Evolutionary conservation across 352 stramenopile species (phyloP).

Genomic region (Blastocystis sp.): DNA sequence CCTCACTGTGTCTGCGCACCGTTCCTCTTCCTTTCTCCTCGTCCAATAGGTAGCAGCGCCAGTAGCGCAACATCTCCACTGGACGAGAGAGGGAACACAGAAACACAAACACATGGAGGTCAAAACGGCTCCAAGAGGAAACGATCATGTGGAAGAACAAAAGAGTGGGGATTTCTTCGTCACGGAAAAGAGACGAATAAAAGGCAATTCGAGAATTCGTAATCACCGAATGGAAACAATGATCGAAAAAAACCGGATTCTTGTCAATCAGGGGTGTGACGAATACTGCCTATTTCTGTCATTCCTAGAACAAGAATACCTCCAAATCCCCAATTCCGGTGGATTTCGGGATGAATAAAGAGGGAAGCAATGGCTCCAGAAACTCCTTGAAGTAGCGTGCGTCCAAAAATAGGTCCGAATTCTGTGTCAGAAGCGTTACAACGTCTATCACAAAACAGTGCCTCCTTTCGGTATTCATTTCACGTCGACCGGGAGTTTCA

Average conservation of each 20-base stretch:
- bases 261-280: not conserved
- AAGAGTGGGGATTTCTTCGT: not conserved
- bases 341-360: not conserved
- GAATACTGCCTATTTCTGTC: not conserved
- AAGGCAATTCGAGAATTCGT: not conserved
- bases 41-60: not conserved
- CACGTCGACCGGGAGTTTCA: not conserved
- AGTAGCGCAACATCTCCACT: not conserved
- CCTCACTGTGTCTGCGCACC: not conserved
- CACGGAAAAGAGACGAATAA: not conserved
- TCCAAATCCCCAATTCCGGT: not conserved
- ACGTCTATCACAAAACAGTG: not conserved
- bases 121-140: not conserved
- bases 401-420: slow-evolving; percentile 1
- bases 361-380: not conserved
- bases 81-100: not conserved
- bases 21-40: not conserved
- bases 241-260: not conserved
- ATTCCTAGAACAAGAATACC: not conserved
- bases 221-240: not conserved
- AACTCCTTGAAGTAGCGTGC: not conserved
- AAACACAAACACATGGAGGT: not conserved
- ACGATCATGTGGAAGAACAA: not conserved
- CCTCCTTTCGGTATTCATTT: not conserved
- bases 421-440: not conserved